A percentile compares a stretch with the other conserved stretches of the same genome.
phyloP scores from a whole-genome alignment of 2,329 filamentous ascomycete genomes.

The Aspergillus sp. region DNA sequence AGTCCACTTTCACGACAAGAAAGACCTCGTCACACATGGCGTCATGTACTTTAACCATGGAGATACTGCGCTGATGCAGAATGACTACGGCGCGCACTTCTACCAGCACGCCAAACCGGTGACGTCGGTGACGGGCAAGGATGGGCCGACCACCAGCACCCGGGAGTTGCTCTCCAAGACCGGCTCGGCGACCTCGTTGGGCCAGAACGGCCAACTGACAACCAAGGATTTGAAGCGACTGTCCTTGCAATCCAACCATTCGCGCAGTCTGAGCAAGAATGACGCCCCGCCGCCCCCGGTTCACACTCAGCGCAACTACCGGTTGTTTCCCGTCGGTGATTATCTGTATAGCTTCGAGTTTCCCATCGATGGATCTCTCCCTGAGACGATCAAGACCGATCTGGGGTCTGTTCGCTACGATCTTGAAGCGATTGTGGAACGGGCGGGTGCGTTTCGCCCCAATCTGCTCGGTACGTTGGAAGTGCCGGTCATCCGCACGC shows the following conservation, averaged over 20 bases:
- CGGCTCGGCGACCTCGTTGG: constrained; percentile 44
- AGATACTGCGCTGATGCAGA: constrained; percentile 52
- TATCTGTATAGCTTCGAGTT: constrained; percentile 80
- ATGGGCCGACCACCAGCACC: constrained; percentile 34
- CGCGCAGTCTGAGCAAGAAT: constrained; percentile 80
- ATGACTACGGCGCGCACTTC: constrained; percentile 64
- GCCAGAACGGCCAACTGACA: constrained; percentile 45
- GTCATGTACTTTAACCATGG: constrained; percentile 83
- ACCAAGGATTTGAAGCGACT: constrained; percentile 63
- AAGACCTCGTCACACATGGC: constrained; percentile 83
- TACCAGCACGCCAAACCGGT: constrained; percentile 55
- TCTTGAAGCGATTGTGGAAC: constrained; percentile 79
- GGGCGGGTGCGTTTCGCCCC: constrained; percentile 84
- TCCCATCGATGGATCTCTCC: constrained; percentile 73
- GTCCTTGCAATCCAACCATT: constrained; percentile 77
- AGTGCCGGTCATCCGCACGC: constrained; percentile 79
- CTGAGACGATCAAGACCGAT: constrained; percentile 84
- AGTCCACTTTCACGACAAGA: constrained; percentile 78
- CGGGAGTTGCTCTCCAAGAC: constrained; percentile 44
- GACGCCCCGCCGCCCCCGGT: constrained; percentile 62
- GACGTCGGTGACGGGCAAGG: constrained; percentile 32
- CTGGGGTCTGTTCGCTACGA: constrained; percentile 87
- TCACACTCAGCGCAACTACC: constrained; percentile 77
- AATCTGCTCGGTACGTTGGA: constrained; percentile 83
- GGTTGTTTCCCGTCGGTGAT: constrained; percentile 76